Evolutionary conservation across 163 green algal genomes (phyloP).

Genomic region (Volvox carteri): DNA sequence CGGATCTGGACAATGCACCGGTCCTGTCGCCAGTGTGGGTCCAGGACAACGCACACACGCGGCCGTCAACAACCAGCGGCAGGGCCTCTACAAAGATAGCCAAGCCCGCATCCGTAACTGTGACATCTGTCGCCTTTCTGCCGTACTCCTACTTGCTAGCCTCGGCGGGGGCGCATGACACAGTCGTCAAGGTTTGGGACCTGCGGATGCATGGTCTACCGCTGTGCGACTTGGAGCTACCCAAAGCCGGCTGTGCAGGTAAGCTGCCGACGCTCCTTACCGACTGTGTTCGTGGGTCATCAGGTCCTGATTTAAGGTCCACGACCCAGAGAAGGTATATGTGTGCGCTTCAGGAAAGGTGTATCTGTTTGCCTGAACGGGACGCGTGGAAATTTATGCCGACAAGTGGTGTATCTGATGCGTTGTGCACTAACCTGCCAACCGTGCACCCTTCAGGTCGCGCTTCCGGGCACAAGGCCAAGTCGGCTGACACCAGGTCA

Average conservation of each 20-base stretch:
- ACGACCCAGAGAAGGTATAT: no score
- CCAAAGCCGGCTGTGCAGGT: constrained; percentile 2
- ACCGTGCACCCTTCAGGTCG: neutral
- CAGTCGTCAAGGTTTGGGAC: constrained; percentile 52
- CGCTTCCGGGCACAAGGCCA: neutral
- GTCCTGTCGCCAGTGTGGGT: constrained; percentile 34
- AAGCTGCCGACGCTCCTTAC: no score
- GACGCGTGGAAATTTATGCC: no score
- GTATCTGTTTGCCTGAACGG: no score
- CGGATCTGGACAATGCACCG: neutral
- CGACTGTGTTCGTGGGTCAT: no score
- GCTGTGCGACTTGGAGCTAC: constrained; percentile 41
- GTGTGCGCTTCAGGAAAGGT: no score
- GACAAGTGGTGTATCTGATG: no score
- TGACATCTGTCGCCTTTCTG: constrained; percentile 36
- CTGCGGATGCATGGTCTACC: constrained; percentile 46
- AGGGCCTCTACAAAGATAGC: neutral
- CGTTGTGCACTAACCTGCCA: no score
- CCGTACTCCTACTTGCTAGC: constrained; percentile 45
- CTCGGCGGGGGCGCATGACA: constrained; percentile 18
- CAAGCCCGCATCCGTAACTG: neutral
- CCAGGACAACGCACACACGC: constrained; percentile 16
- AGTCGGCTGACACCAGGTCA: neutral
- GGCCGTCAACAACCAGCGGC: neutral
- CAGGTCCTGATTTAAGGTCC: no score